These are phyloP conservation scores for Hysterium pulicare DNA, from an alignment of 2,329 filamentous ascomycete species.

Conservation along the genomic window DNA sequence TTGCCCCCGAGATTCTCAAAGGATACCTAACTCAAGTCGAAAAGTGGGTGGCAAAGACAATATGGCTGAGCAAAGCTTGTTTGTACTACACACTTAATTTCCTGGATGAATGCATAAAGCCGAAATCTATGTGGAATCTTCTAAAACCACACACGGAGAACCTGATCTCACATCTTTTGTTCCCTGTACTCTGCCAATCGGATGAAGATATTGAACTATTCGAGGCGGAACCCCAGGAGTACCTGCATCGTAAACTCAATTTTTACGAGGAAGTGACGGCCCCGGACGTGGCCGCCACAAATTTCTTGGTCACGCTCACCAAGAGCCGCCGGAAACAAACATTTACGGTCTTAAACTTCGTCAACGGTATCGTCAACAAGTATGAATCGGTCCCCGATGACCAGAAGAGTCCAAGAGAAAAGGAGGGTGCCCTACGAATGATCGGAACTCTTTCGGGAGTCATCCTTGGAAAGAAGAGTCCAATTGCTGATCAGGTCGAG, in stretches of 20 bases:
- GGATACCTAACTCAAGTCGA: slow-evolving; percentile 93
- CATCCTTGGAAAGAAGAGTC: slow-evolving; percentile 95
- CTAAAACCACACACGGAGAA: slow-evolving; percentile 91
- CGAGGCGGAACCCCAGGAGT: slow-evolving; percentile 90
- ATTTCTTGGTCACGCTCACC: slow-evolving; percentile 91
- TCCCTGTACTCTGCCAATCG: slow-evolving; percentile 89
- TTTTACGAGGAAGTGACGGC: slow-evolving; percentile 97
- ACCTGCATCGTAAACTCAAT: slow-evolving; percentile 94
- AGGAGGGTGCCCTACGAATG: slow-evolving; percentile 95
- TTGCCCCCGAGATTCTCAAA: slow-evolving; percentile 94
- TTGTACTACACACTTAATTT: slow-evolving; percentile 92
- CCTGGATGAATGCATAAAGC: slow-evolving; percentile 94
- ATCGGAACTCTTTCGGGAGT: slow-evolving; percentile 93
- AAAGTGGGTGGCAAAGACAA: slow-evolving; percentile 92
- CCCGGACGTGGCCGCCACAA: slow-evolving; percentile 91
- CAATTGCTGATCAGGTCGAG: slow-evolving; percentile 94
- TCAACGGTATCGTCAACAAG: slow-evolving; percentile 90
- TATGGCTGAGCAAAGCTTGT: slow-evolving; percentile 92
- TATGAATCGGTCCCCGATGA: slow-evolving; percentile 82
- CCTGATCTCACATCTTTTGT: slow-evolving; percentile 89
- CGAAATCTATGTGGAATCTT: slow-evolving; percentile 94
- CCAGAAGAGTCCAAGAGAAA: slow-evolving; percentile 90
- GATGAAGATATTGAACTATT: slow-evolving; percentile 93
- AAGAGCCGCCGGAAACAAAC: slow-evolving; percentile 95
- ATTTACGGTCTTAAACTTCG: slow-evolving; percentile 88